Percentiles rank a stretch among this genome's conserved stretches.
phyloP scores from a whole-genome alignment of 306 rosid species.

The Trifolium fragiferum region DNA sequence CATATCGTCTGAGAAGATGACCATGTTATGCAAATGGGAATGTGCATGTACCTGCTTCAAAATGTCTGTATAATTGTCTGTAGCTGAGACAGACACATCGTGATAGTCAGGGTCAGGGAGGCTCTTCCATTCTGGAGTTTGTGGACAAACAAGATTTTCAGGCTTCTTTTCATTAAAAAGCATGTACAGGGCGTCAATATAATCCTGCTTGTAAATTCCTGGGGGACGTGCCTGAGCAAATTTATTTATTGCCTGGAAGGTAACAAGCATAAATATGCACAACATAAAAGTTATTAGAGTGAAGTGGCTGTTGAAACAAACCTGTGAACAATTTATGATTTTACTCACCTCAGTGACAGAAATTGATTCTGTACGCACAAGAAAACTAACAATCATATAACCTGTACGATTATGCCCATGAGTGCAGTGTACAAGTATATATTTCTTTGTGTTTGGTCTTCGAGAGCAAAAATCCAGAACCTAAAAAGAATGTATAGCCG shows the following conservation, averaged over 20 bases:
- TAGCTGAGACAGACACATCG: conserved; percentile 63
- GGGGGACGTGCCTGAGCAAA: conserved; percentile 87
- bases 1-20: conserved; percentile 19
- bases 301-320: conserved; percentile 22
- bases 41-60: conserved; percentile 58
- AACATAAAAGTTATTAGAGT: conserved; percentile 29
- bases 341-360: conserved; percentile 81
- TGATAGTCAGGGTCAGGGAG: conserved; percentile 73
- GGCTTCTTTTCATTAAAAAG: conserved; percentile 88
- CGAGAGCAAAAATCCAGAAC: conserved; percentile 71
- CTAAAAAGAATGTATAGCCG: conserved; percentile 56
- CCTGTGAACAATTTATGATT: neutral
- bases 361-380: conserved; percentile 67
- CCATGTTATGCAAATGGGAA: conserved; percentile 17
- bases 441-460: conserved; percentile 70
- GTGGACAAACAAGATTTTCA: conserved; percentile 71
- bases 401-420: conserved; percentile 99
- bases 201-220: conserved; percentile 94
- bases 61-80: conserved; percentile 64
- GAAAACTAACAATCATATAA: conserved; percentile 84
- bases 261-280: conserved; percentile 28
- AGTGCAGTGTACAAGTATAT: conserved; percentile 93
- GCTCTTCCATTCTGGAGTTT: conserved; percentile 95
- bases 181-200: conserved; percentile 74
- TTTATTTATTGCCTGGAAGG: conserved; percentile 69